These are phyloP conservation scores for Microthlaspi erraticum DNA, from an alignment of 345 rosid genomes.

Conservation along the genomic window DNA sequence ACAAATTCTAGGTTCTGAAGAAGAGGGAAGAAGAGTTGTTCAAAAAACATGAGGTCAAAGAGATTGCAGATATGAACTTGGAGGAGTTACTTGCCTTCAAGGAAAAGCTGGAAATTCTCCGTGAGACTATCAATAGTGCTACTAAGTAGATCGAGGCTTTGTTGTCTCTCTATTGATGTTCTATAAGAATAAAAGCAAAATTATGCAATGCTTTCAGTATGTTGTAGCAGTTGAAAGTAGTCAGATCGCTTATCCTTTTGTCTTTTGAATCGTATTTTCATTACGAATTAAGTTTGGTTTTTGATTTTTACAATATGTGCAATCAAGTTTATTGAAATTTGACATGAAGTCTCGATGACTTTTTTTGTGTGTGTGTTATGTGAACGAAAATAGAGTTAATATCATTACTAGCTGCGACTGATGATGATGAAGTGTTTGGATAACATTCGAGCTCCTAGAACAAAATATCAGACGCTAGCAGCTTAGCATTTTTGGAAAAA, in stretches of 20 bases:
- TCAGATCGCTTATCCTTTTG: neutral
- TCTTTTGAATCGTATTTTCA: neutral
- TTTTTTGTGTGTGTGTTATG: neutral
- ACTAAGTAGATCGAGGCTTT: neutral
- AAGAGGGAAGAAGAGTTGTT: neutral
- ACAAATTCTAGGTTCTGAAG: neutral
- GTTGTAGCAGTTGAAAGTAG: neutral
- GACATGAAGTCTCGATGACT: neutral
- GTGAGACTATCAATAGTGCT: neutral
- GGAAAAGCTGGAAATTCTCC: neutral
- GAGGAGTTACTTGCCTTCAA: neutral
- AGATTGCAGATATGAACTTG: neutral
- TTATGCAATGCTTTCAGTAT: neutral
- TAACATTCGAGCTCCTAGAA: too few relatives aligned
- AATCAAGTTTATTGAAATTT: neutral
- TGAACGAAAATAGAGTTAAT: too few relatives aligned
- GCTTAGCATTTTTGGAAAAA: too few relatives aligned
- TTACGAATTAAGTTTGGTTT: neutral
- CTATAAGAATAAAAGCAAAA: neutral
- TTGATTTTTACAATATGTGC: neutral
- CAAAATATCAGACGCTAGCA: too few relatives aligned
- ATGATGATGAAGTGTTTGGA: too few relatives aligned
- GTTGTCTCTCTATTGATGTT: neutral
- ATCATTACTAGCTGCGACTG: too few relatives aligned
- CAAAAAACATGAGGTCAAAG: neutral